These are phyloP conservation scores for Clarireedia hainanense DNA, from an alignment of 2,329 filamentous ascomycete genomes.

Conservation along the genomic window DNA sequence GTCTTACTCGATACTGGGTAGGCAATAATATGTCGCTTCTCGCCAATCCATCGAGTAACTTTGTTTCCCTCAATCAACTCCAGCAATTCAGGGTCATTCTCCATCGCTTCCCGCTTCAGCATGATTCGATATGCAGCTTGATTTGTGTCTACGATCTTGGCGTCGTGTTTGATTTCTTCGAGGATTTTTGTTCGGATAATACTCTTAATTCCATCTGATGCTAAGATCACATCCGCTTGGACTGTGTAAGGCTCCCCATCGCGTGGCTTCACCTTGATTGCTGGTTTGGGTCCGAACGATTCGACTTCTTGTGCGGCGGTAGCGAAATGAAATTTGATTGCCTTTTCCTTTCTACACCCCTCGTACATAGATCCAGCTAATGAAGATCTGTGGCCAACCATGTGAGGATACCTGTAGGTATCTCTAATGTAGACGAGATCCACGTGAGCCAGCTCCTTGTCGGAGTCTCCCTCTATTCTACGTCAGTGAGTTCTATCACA, in stretches of 20 bases:
- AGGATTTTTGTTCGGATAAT: constrained; percentile 46
- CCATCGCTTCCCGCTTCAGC: constrained; percentile 60
- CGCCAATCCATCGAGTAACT: constrained; percentile 69
- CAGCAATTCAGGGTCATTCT: constrained; percentile 49
- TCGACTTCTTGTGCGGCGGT: constrained; percentile 47
- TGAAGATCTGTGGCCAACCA: constrained; percentile 69
- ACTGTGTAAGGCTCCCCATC: constrained; percentile 41
- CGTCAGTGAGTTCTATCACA: background rate
- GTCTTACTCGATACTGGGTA: constrained; percentile 64
- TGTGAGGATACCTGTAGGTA: constrained; percentile 50
- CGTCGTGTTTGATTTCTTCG: constrained; percentile 33
- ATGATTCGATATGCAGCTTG: constrained; percentile 77
- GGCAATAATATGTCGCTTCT: constrained; percentile 67
- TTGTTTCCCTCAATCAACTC: constrained; percentile 56
- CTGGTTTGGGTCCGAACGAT: constrained; percentile 51
- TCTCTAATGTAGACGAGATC: constrained; percentile 58
- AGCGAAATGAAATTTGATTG: constrained; percentile 63
- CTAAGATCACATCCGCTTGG: constrained; percentile 45
- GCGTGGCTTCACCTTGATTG: constrained; percentile 51
- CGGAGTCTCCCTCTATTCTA: constrained; percentile 52
- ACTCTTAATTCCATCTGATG: constrained; percentile 50
- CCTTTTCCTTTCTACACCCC: constrained; percentile 55
- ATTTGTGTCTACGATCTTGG: constrained; percentile 58
- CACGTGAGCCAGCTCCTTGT: constrained; percentile 64
- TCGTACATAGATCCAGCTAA: constrained; percentile 63